Conservation (phyloP, 306 rosid genomes). For the Boehmeria nivea region DNA sequence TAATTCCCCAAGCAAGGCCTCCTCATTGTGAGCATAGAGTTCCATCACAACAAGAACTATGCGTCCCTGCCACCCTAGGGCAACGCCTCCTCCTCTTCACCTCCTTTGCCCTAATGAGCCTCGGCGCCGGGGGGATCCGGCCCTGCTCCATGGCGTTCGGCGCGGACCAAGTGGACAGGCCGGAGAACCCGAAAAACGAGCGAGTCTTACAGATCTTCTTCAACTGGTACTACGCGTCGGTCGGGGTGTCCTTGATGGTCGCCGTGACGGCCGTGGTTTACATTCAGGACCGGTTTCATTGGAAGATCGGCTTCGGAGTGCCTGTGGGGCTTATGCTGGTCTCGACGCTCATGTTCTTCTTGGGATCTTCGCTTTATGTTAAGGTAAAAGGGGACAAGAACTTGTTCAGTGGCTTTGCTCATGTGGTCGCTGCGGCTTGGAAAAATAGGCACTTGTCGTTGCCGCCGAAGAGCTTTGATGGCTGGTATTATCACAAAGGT, state of each 20-base stretch:
- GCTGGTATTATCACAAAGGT: constrained; percentile 45
- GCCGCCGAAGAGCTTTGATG: constrained; percentile 35
- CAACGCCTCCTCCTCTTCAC: constrained; percentile 45
- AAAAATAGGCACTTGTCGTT: constrained; percentile 42
- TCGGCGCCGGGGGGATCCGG: constrained; percentile 76
- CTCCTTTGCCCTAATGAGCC: constrained; percentile 53
- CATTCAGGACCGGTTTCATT: constrained; percentile 51
- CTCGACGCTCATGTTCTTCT: constrained; percentile 44
- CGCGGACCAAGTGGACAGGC: constrained; percentile 56
- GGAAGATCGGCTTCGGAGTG: constrained; percentile 67
- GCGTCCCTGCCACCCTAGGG: constrained; percentile 25
- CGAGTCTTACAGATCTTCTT: constrained; percentile 52
- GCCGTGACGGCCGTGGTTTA: constrained; percentile 53
- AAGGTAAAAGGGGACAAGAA: constrained; percentile 46
- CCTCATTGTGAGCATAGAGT: constrained; percentile 22
- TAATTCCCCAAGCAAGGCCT: constrained; percentile 62
- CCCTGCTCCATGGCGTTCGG: constrained; percentile 75
- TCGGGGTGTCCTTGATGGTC: constrained; percentile 49
- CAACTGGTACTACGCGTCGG: constrained; percentile 75
- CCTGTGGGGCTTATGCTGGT: constrained; percentile 61
- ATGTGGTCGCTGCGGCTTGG: constrained; percentile 56
- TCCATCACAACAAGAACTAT: constrained; percentile 19
- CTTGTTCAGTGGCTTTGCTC: constrained; percentile 44
- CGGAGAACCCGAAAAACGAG: constrained; percentile 40
- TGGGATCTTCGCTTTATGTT: constrained; percentile 52